Evolutionary conservation across 1,284 basidiomycete genomes (phyloP), one percentile per base, ranked within the genome.

Genomic region (Lentinula novae-zelandiae): DNA sequence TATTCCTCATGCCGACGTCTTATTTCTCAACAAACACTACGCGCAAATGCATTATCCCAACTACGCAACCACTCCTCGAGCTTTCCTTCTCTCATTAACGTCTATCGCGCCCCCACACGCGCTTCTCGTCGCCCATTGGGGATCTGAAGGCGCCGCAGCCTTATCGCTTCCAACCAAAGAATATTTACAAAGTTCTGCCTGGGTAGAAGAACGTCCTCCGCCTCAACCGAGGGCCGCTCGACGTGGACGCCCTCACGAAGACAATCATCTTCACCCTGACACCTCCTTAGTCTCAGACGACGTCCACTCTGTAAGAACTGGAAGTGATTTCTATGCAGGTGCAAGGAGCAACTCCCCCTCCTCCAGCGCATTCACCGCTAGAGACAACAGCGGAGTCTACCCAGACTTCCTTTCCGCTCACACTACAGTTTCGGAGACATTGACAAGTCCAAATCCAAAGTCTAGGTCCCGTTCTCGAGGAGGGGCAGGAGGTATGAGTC

Each of bases 121-220:
- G 0, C 76, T 93, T 0, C 82, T 93, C n/a, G 80, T 93, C 33
- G 89, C 86, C 5, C 78, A 91, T 68, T 92, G 90, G 82, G 89
- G 90, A 10, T 75, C 78, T 27, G 86, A 89, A 51, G 90, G 90
- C 7, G 87, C 87, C 0, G 91, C 90, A 0, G 84, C 89, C 2
- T 80, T 93, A 58, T 90, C 88, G n/a, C 73, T 93, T 6, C 91
- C 90, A 0, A 92, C 90, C 0, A 82, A 82, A 64, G 90, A 93
- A 66, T 93, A 93, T 71, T 89, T 92, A 67, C 91, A 93, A 67
- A 86, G 85, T 64, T 90, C 87, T 0, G 86, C 85, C 1, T 92
- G 89, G 90, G 82, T 86, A 1, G 80, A 80, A 64, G 78, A 82
- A 52, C 70, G 70, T 27, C 69, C 50, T 53, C 67, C 22, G 58